phyloP scores from a whole-genome alignment of 2,329 filamentous ascomycete species.

The Phoma sp. region DNA sequence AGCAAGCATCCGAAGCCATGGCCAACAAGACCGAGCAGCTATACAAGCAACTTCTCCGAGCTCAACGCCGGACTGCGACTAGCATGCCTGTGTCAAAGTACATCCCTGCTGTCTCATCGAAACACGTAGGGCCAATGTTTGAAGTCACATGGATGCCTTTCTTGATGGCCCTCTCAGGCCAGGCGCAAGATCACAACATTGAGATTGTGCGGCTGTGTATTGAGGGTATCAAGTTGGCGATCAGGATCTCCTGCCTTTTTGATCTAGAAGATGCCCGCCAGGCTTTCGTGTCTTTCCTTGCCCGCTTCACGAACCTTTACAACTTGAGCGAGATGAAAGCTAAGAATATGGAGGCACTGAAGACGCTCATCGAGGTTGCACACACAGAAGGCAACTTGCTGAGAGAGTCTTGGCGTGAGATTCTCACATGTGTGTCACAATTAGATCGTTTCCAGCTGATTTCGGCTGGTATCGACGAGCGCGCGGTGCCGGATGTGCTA shows the following conservation, averaged over 20 bases:
- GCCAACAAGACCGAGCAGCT: slow-evolving; percentile 79
- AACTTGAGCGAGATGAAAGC: slow-evolving; percentile 94
- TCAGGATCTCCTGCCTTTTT: slow-evolving; percentile 91
- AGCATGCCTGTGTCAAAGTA: slow-evolving; percentile 73
- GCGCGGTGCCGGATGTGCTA: slow-evolving; percentile 87
- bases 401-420: slow-evolving; percentile 91
- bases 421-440: slow-evolving; percentile 93
- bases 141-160: slow-evolving; percentile 99
- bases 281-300: slow-evolving; percentile 90
- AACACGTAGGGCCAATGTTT: slow-evolving; percentile 97
- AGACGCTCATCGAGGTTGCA: slow-evolving; percentile 88
- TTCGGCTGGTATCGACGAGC: slow-evolving; percentile 92
- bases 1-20: slow-evolving; percentile 96
- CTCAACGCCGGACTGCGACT: slow-evolving; percentile 80
- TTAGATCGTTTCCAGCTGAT: slow-evolving; percentile 94
- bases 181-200: slow-evolving; percentile 92
- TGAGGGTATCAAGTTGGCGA: slow-evolving; percentile 92
- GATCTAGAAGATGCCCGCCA: slow-evolving; percentile 91
- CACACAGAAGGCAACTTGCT: slow-evolving; percentile 91
- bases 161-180: slow-evolving; percentile 89
- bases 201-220: slow-evolving; percentile 92
- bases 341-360: slow-evolving; percentile 95
- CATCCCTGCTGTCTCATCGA: slow-evolving; percentile 90
- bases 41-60: slow-evolving; percentile 90
- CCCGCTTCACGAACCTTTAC: slow-evolving; percentile 93